Percentiles rank a stretch among this genome's conserved stretches.
Conservation (phyloP, 108 stramenopile genomes). For the Pelagomonas calceolata region DNA sequence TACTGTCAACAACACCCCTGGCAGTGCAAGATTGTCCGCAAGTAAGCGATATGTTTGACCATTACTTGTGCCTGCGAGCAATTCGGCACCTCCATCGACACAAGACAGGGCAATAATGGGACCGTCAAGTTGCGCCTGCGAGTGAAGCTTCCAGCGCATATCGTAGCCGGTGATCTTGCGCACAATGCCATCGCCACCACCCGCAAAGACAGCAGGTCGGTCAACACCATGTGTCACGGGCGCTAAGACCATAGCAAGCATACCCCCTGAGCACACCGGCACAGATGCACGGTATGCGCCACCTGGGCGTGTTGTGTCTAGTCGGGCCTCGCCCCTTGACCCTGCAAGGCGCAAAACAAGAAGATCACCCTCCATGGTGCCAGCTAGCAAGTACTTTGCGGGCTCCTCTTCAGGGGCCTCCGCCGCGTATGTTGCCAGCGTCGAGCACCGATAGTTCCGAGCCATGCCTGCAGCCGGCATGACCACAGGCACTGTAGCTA, state of each 20-base stretch:
- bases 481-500: slow-evolving; percentile 14
- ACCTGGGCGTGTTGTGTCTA: neutral
- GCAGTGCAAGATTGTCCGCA: neutral
- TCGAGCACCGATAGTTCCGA: slow-evolving; percentile 17
- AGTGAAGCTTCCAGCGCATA: slow-evolving; percentile 28
- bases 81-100: slow-evolving; percentile 7
- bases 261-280: slow-evolving; percentile 24
- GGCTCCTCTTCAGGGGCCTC: neutral
- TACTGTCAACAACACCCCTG: neutral
- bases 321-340: neutral
- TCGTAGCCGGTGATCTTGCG: slow-evolving; percentile 23
- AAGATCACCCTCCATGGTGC: slow-evolving; percentile 38
- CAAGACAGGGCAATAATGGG: slow-evolving; percentile 20
- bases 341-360: slow-evolving; percentile 17
- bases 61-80: neutral
- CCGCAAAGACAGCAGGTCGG: slow-evolving; percentile 16
- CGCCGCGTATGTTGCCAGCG: neutral
- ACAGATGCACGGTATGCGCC: slow-evolving; percentile 25
- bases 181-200: slow-evolving; percentile 29
- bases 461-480: slow-evolving; percentile 28
- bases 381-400: slow-evolving; percentile 24
- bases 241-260: slow-evolving; percentile 14
- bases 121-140: slow-evolving; percentile 20
- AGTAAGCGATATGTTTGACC: slow-evolving; percentile 1
- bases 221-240: slow-evolving; percentile 1